phyloP scores from a whole-genome alignment of 2,329 filamentous ascomycete genomes.

The Aureobasidium lini region DNA sequence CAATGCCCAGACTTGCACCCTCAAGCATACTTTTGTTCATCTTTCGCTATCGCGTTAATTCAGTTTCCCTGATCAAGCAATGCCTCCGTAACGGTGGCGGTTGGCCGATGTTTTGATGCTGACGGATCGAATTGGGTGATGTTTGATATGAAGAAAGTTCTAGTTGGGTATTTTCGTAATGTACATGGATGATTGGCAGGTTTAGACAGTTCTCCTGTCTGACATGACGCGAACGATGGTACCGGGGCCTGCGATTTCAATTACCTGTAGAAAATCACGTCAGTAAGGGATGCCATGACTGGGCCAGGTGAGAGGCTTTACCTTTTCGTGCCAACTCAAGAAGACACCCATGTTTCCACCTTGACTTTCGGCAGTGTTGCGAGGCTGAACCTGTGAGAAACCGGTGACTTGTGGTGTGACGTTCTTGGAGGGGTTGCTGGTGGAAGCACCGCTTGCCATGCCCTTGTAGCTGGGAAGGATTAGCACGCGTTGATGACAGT shows the following conservation, averaged over 20 bases:
- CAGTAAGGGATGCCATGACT: slow-evolving; percentile 11
- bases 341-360: slow-evolving; percentile 92
- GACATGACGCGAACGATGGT: slow-evolving; percentile 91
- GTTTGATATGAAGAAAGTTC: slow-evolving; percentile 6
- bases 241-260: slow-evolving; percentile 85
- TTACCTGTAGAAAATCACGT: slow-evolving; percentile 45
- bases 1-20: not conserved
- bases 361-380: slow-evolving; percentile 57
- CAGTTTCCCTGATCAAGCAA: too few species aligned
- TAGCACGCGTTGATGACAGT: not conserved
- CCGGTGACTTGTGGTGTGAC: slow-evolving; percentile 72
- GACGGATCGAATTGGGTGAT: not conserved
- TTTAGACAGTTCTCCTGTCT: slow-evolving; percentile 82
- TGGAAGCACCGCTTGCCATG: slow-evolving; percentile 49
- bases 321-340: slow-evolving; percentile 96
- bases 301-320: slow-evolving; percentile 20
- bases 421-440: slow-evolving; percentile 29
- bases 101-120: not conserved
- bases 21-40: not conserved
- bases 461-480: slow-evolving; percentile 67
- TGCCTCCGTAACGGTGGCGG: too few species aligned
- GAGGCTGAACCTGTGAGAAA: slow-evolving; percentile 68
- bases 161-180: slow-evolving; percentile 29
- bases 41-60: not conserved
- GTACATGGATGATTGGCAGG: not conserved